These are phyloP conservation scores for Blastomyces silverae DNA, from an alignment of 2,329 filamentous ascomycete species.

Conservation along the genomic window DNA sequence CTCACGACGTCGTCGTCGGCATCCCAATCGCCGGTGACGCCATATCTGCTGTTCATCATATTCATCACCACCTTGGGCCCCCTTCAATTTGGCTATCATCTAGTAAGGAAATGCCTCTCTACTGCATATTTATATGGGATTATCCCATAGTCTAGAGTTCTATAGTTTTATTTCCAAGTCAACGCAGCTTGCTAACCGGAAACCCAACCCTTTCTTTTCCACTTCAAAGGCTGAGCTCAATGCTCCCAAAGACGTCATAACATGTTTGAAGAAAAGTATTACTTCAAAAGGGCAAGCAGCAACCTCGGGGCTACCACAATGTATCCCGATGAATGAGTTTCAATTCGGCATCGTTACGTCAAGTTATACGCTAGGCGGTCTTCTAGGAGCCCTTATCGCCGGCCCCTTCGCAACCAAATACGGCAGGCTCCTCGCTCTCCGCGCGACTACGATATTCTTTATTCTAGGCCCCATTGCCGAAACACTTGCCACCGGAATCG, in stretches of 20 bases:
- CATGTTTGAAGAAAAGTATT: conserved; percentile 62
- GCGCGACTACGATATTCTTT: conserved; percentile 69
- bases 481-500: conserved; percentile 61
- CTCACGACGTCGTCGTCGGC: background rate
- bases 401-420: conserved; percentile 71
- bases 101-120: conserved; percentile 50
- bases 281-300: conserved; percentile 26
- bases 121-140: background rate
- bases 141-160: background rate
- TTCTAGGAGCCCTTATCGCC: conserved; percentile 71
- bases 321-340: conserved; percentile 77
- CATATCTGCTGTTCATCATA: conserved; percentile 71
- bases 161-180: conserved; percentile 16
- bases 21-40: conserved; percentile 48
- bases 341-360: conserved; percentile 83
- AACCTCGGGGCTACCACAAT: conserved; percentile 50
- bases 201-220: conserved; percentile 11
- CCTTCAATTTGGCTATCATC: conserved; percentile 88
- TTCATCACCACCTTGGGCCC: conserved; percentile 74
- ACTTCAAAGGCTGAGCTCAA: conserved; percentile 75
- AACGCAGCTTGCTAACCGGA: conserved; percentile 6
- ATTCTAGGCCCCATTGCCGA: conserved; percentile 68
- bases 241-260: conserved; percentile 87
- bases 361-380: conserved; percentile 82
- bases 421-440: conserved; percentile 71